Conservation (phyloP, 768 basidiomycete species). For the Podaxis sp. region DNA sequence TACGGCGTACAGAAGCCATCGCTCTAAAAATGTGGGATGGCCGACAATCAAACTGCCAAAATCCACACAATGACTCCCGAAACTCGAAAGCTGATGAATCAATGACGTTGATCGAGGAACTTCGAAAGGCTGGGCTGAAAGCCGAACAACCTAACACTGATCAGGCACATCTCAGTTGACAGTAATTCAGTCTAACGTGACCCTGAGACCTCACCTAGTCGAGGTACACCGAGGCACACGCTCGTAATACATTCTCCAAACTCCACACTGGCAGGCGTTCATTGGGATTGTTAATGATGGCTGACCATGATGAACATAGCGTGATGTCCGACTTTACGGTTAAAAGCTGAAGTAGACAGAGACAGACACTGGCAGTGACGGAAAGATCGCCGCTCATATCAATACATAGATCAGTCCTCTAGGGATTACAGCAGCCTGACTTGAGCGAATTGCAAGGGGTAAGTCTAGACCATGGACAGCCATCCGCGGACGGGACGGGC, state of each 20-base stretch:
- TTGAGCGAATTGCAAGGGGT: too few species aligned
- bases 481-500: too few species aligned
- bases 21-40: neutral
- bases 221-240: slow-evolving; percentile 6
- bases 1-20: neutral
- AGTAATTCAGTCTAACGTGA: neutral
- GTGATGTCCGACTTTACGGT: neutral
- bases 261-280: neutral
- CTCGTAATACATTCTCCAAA: neutral
- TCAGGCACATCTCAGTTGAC: neutral
- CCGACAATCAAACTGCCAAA: neutral
- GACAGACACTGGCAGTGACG: neutral
- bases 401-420: too few species aligned
- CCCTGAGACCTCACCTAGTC: neutral
- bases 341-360: neutral
- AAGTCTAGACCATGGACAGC: too few species aligned
- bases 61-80: neutral
- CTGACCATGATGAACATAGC: neutral
- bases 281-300: neutral
- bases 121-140: neutral
- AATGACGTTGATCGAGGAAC: neutral
- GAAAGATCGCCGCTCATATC: neutral
- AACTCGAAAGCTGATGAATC: neutral
- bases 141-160: neutral
- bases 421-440: too few species aligned